These are phyloP conservation scores for Boletus patriciae DNA, from an alignment of 768 basidiomycete genomes.

Conservation along the genomic window DNA sequence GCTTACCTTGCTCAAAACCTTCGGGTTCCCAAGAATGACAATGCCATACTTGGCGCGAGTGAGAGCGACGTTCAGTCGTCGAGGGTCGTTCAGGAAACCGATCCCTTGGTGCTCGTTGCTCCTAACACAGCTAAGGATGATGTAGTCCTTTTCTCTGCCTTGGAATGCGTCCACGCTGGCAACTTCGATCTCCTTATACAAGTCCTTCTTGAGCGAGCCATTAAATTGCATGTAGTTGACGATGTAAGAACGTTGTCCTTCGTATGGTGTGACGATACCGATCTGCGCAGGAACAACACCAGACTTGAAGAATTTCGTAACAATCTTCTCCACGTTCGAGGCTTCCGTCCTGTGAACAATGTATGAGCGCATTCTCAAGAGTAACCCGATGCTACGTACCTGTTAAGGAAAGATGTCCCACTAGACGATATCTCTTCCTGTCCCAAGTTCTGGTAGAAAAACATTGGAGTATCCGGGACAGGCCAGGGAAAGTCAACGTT, in stretches of 20 bases:
- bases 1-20: constrained; percentile 94
- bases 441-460: constrained; percentile 99
- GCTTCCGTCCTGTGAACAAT: constrained; percentile 78
- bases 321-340: constrained; percentile 99
- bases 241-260: constrained; percentile 97
- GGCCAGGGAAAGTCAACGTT: constrained; percentile 99
- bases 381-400: constrained; percentile 39
- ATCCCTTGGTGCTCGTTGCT: constrained; percentile 99
- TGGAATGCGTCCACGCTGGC: constrained; percentile 99
- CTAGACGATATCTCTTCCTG: constrained; percentile 99
- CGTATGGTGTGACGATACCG: constrained; percentile 98
- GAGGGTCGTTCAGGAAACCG: constrained; percentile 97
- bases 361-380: constrained; percentile 3
- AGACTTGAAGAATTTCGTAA: constrained; percentile 99
- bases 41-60: constrained; percentile 98
- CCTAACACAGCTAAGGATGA: constrained; percentile 95
- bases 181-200: constrained; percentile 99
- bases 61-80: constrained; percentile 93
- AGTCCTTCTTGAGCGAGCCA: constrained; percentile 97
- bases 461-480: constrained; percentile 95
- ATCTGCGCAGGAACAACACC: constrained; percentile 95
- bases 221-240: constrained; percentile 99
- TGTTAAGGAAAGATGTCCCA: constrained; percentile 97
- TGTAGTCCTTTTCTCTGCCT: constrained; percentile 99
- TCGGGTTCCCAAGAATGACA: constrained; percentile 99